Base-by-base conservation (phyloP, 2,329 filamentous ascomycete species). In the Malbranchea cinnamomea region DNA sequence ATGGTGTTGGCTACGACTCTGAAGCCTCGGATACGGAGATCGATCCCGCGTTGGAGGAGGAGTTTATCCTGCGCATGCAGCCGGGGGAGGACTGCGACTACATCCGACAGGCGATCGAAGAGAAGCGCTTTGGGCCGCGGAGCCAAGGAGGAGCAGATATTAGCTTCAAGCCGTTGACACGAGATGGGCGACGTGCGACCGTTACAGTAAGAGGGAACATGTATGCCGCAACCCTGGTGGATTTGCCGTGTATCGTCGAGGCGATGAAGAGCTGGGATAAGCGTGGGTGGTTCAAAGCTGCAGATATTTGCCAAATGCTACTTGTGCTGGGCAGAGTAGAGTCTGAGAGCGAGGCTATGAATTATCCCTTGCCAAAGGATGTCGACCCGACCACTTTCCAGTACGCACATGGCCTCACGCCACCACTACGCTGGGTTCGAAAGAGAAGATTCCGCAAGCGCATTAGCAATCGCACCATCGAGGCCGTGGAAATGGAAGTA, bases 261-360 rank as follows among this genome's bases (percentile, higher is more conserved):
- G 78, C 75, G 5, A 84, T 89, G 78, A 93, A 93, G 62, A 85
- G 79, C 35, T 93, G 83, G 80, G 84, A 92, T 50, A 76, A 76
- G 46, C 83, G 80, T 46, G 70, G 75, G 11, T 83, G 85, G 63
- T 83, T 85, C 62, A 93, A 93, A 58, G 79, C 80, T 6, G 78
- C 80, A 18, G 84, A 93, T 47, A 71, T 92, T 19, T 83, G 78
- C 42, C 83, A 92, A 58, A 91, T 93, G 79, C 67, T 92, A 20
- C 59, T 91, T 5, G 79, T 87, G 2, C 70, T 84, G 34, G 75
- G 78, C 6, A 62, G 56, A 18, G 76, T 87, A 11, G 58, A 63
- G 26, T 74, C 55, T 31, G 76, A 81, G 39, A 57, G 65, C n/a
- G 74, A 79, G 47, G 77, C 76, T 1, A 61, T 66, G 44, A 63